phyloP scores from a whole-genome alignment of 225 moss, liverwort and hornwort species.

The Bryoerythrophyllum caledonicum region DNA sequence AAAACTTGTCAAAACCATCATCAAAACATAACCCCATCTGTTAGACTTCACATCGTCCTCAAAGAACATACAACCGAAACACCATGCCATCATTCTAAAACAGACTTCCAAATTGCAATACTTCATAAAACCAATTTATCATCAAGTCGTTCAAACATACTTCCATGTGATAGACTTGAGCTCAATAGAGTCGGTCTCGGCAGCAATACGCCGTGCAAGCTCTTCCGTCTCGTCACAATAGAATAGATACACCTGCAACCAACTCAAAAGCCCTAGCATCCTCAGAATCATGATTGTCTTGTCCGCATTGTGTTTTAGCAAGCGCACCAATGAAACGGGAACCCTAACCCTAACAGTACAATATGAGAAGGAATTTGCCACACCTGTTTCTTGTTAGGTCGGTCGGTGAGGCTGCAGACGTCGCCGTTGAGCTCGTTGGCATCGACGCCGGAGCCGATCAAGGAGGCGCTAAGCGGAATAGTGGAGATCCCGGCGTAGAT shows the following conservation, averaged over 20 bases:
- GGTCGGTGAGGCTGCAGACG: constrained; percentile 52
- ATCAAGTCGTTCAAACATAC: constrained; percentile 51
- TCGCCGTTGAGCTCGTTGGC: constrained; percentile 41
- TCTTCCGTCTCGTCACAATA: constrained; percentile 95
- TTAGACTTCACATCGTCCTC: no score
- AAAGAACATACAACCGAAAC: no score
- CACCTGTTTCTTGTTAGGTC: constrained; percentile 61
- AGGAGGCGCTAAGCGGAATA: constrained; percentile 49
- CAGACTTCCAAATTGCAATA: no score
- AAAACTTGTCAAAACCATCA: no score
- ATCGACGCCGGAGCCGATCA: constrained; percentile 53
- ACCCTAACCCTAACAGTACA: no score
- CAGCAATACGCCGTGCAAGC: constrained; percentile 89
- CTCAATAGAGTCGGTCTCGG: constrained; percentile 89
- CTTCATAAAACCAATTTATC: neutral
- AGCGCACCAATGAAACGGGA: no score
- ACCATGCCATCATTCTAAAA: no score
- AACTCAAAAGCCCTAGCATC: neutral
- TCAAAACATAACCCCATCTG: no score
- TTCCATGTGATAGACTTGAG: constrained; percentile 83
- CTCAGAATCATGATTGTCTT: neutral
- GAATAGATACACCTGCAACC: constrained; percentile 69
- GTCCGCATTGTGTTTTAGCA: no score
- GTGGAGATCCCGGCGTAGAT: constrained; percentile 63
- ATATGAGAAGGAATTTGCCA: neutral